Evolutionary conservation across 164 flowering plant species (phyloP).

Genomic region (Protea cynaroides): DNA sequence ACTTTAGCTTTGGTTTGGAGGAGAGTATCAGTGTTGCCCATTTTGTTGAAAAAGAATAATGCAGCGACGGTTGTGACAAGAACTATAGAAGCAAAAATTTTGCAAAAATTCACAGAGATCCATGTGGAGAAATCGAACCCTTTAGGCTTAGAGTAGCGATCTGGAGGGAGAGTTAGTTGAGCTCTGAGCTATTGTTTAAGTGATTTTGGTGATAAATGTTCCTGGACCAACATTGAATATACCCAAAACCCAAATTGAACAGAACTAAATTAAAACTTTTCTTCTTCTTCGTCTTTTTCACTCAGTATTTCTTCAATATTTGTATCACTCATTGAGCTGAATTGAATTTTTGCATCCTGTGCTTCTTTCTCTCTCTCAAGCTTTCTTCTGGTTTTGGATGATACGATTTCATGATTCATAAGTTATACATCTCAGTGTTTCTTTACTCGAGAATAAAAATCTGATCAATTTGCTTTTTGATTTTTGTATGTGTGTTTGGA

Average conservation of each 20-base stretch:
- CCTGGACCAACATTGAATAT: conserved; percentile 72
- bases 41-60: conserved; percentile 69
- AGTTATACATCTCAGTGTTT: no score
- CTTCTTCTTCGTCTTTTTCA: conserved; percentile 4
- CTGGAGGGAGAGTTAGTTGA: conserved; percentile 12
- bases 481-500: no score
- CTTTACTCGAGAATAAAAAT: no score
- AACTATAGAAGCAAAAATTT: conserved; percentile 36
- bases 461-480: no score
- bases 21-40: conserved; percentile 64
- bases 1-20: conserved; percentile 40
- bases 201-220: conserved; percentile 43
- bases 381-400: no score
- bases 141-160: conserved; percentile 44
- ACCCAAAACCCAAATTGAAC: neutral
- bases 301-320: neutral
- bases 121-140: conserved; percentile 74
- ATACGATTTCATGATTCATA: no score
- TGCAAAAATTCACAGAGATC: conserved; percentile 72
- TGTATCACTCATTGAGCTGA: neutral
- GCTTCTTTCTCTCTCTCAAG: neutral
- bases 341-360: neutral
- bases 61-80: conserved; percentile 56
- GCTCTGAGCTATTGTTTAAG: conserved; percentile 32
- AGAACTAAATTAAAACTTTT: neutral